A percentile compares a stretch with the other conserved stretches of the same genome.
These are phyloP conservation scores for Xerocomus minutiporus DNA, from an alignment of 1,284 basidiomycete genomes.

Conservation along the genomic window DNA sequence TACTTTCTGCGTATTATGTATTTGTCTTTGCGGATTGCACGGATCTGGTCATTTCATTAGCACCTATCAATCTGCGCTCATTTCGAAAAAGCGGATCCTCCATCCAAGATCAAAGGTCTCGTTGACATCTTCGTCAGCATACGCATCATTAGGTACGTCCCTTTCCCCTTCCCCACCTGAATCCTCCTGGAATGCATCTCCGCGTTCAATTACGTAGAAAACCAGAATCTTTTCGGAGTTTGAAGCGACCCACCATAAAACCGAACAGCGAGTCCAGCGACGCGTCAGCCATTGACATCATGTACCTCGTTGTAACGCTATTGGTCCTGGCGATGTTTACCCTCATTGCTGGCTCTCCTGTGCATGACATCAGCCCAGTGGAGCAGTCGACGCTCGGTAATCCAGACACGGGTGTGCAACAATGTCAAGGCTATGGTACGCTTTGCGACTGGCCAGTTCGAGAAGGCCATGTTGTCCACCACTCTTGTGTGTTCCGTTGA, in stretches of 20 bases:
- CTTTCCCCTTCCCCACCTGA: background rate
- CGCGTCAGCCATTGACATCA: background rate
- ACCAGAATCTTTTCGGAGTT: background rate
- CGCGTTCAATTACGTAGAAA: background rate
- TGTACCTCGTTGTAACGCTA: background rate
- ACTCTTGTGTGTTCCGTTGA: slow-evolving; percentile 11
- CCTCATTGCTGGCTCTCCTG: slow-evolving; percentile 8
- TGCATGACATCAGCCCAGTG: slow-evolving; percentile 6
- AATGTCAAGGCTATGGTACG: slow-evolving; percentile 1
- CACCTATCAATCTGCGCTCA: background rate
- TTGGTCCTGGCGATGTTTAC: slow-evolving; percentile 1
- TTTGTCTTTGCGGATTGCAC: too few relatives aligned
- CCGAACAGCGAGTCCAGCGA: background rate
- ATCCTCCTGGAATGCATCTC: background rate
- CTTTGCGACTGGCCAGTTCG: slow-evolving; percentile 17
- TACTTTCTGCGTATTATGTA: too few relatives aligned
- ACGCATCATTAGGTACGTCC: background rate
- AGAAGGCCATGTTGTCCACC: slow-evolving; percentile 20
- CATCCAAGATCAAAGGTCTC: background rate
- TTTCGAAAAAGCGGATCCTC: too few relatives aligned
- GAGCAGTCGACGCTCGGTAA: slow-evolving; percentile 6
- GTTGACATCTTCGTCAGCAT: background rate
- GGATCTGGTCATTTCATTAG: background rate
- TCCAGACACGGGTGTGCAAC: background rate
- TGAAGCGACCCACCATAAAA: background rate